Base-by-base conservation (phyloP, 495 filamentous ascomycete genomes). In the Xylaria venustula region DNA sequence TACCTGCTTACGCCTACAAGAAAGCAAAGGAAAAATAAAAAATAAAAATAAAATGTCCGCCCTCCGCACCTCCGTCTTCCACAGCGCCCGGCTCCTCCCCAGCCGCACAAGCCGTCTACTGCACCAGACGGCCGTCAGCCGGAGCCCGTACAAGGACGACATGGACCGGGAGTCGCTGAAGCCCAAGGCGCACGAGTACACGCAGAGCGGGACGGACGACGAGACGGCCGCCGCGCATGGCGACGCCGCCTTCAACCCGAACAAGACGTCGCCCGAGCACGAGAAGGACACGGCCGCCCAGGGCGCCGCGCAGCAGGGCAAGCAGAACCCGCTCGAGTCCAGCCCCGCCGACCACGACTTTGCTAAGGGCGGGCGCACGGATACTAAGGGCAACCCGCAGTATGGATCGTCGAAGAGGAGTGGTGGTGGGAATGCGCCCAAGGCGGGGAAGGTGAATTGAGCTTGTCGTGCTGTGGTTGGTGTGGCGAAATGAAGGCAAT, bases 121-220 rank as follows among this genome's bases (percentile, higher is more conserved):
- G 12, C 75, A 75, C 61, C 59, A 65, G 23, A 66, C 70, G 0
- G 12, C 62, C 3, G 30, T 37, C 11, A 23, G 53, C 26, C 45
- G 60, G 15, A 8, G 26, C 2, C 64, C 74, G 7, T 74, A 72
- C 64, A 77, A 77, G 46, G 72, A 77, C 36, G 64, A 72, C 55
- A 70, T 73, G 64, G 76, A 80, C 66, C 76, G 79, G 32, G 64
- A 76, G 30, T 69, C 71, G 3, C 58, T 81, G 45, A 77, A 75
- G 47, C 78, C 78, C 17, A 65, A 69, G 14, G 22, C 64, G 23
- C 65, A 68, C 15, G 76, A 81, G 41, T 61, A 67, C 58, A 75
- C 78, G 1, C 55, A 62, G 62, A 72, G 68, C 66, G 77, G 68
- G 3, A 67, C 66, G 0, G 76, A 77, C 64, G 67, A 71, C 47